Conservation (phyloP, 2,329 filamentous ascomycete species). For the Endoconidiophora polonica region DNA sequence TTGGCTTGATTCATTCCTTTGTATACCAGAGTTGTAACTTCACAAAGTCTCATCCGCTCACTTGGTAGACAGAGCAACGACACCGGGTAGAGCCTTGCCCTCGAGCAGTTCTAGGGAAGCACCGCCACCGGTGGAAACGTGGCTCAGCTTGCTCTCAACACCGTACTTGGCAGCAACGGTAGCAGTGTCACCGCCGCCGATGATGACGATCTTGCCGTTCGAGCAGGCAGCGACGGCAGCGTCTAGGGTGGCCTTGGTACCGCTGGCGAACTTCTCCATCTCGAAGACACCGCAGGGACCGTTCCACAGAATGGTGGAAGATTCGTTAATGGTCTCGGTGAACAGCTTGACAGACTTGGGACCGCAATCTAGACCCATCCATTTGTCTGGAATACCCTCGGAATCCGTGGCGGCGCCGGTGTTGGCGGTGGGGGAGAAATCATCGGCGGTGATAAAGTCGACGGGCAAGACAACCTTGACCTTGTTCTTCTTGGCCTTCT, state of each 20-base stretch:
- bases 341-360: constrained; percentile 76
- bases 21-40: neutral
- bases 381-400: constrained; percentile 79
- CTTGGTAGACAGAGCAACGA: constrained; percentile 72
- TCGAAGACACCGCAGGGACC: constrained; percentile 95
- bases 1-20: neutral
- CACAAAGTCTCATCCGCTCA: constrained; percentile 22
- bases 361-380: constrained; percentile 95
- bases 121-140: constrained; percentile 93
- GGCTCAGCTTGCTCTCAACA: constrained; percentile 91
- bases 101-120: constrained; percentile 91
- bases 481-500: constrained; percentile 92
- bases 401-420: constrained; percentile 69
- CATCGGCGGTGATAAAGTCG: constrained; percentile 92
- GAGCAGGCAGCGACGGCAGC: constrained; percentile 68
- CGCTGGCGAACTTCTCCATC: constrained; percentile 82
- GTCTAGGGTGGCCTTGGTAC: constrained; percentile 84
- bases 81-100: constrained; percentile 93
- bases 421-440: constrained; percentile 74
- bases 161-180: constrained; percentile 96
- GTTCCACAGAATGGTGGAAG: constrained; percentile 98
- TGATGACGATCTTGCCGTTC: constrained; percentile 89
- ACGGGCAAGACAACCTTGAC: constrained; percentile 90
- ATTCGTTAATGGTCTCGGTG: constrained; percentile 69
- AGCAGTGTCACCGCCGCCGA: constrained; percentile 93